Evolutionary conservation across 139 green algal genomes (phyloP).

Genomic region (Auxenochlorella pyrenoidosa): DNA sequence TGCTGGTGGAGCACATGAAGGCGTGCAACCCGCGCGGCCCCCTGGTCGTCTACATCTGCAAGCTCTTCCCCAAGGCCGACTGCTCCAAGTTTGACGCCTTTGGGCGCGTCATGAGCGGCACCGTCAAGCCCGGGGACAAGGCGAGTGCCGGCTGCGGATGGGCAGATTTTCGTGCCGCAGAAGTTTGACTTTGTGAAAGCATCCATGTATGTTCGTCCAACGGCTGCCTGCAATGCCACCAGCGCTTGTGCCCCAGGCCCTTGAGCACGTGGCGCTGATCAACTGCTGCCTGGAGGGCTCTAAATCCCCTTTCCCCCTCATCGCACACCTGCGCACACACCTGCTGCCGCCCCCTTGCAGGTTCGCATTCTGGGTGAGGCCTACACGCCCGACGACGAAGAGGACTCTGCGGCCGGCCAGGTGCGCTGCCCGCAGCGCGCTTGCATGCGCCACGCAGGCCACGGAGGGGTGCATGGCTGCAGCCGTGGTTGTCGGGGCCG

Average conservation of each 20-base stretch:
- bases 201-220: too few relatives aligned
- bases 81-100: conserved; percentile 92
- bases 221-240: too few relatives aligned
- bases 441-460: too few relatives aligned
- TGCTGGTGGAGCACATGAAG: conserved; percentile 75
- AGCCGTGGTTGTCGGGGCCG: too few relatives aligned
- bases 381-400: conserved; percentile 98
- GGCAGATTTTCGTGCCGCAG: too few relatives aligned
- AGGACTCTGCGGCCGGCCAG: conserved; percentile 86
- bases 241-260: too few relatives aligned
- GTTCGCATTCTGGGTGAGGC: conserved; percentile 82
- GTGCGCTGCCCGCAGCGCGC: not conserved
- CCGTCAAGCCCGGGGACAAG: conserved; percentile 83
- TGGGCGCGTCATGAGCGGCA: conserved; percentile 92
- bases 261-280: too few relatives aligned
- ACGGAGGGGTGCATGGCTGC: too few relatives aligned
- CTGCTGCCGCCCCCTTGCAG: conserved; percentile 31
- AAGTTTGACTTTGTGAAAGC: too few relatives aligned
- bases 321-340: too few relatives aligned
- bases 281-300: too few relatives aligned
- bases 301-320: too few relatives aligned
- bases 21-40: conserved; percentile 87
- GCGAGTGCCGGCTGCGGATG: conserved; percentile 54
- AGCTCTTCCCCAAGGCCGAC: conserved; percentile 92
- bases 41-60: conserved; percentile 91